Conservation (phyloP, 495 filamentous ascomycete species). For the Talaromyces thailandensis region DNA sequence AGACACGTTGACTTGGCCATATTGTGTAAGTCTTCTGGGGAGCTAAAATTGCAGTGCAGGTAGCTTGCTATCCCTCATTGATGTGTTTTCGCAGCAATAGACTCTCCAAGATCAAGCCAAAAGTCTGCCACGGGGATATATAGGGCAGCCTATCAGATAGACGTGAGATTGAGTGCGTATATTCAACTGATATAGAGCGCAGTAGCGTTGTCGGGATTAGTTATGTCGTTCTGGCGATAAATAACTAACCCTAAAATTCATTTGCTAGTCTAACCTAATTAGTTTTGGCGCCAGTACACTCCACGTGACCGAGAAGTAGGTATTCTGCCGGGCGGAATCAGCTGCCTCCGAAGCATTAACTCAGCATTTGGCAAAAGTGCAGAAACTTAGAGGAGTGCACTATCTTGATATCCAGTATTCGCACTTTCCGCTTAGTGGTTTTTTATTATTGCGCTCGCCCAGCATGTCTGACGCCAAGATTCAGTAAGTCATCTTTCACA, state of each 20-base stretch:
- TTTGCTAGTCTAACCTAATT: not conserved
- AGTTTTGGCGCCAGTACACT: not conserved
- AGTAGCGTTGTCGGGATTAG: too few relatives aligned
- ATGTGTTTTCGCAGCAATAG: too few relatives aligned
- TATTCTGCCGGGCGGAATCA: conserved; percentile 3
- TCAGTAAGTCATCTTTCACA: conserved; percentile 46
- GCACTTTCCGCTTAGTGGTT: not conserved
- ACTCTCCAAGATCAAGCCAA: too few relatives aligned
- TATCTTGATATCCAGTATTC: not conserved
- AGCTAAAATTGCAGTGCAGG: too few relatives aligned
- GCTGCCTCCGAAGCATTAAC: not conserved
- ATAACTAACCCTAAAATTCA: not conserved
- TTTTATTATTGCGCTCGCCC: conserved; percentile 11
- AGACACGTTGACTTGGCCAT: too few relatives aligned
- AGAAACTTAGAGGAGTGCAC: not conserved
- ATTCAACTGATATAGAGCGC: too few relatives aligned
- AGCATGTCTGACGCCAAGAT: conserved; percentile 72
- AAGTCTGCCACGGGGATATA: too few relatives aligned
- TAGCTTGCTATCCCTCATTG: too few relatives aligned
- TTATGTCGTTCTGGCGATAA: too few relatives aligned
- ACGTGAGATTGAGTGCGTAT: too few relatives aligned
- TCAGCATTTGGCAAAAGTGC: not conserved
- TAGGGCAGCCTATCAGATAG: too few relatives aligned
- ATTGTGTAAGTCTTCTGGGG: too few relatives aligned
- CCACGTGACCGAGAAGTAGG: not conserved